Conservation (phyloP, 2,329 filamentous ascomycete genomes). For the Talaromyces verruculosus region DNA sequence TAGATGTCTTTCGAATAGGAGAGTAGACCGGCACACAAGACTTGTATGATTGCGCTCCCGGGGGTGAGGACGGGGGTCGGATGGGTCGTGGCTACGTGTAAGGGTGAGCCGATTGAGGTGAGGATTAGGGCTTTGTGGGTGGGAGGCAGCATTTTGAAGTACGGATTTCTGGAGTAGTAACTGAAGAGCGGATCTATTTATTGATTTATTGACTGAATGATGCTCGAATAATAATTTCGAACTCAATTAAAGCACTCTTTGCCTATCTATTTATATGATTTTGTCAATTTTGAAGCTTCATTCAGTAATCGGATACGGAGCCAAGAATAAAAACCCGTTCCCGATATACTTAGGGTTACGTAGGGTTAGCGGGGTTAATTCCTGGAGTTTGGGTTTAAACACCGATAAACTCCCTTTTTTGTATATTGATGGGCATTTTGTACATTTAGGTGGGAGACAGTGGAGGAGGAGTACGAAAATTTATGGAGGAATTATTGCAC, state of each 20-base stretch:
- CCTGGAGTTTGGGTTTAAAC: neutral
- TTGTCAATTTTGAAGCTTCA: neutral
- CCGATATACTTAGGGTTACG: neutral
- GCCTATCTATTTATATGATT: neutral
- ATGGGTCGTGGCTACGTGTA: neutral
- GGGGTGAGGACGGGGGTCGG: constrained; percentile 2
- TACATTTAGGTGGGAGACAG: neutral
- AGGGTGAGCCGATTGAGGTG: constrained; percentile 8
- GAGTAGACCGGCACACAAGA: constrained; percentile 4
- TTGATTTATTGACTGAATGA: neutral
- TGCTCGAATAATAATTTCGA: too few species aligned
- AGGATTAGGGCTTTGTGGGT: constrained; percentile 18
- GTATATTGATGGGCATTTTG: neutral
- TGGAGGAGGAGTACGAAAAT: neutral
- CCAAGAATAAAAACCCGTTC: neutral
- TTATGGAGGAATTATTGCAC: neutral
- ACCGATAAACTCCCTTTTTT: neutral
- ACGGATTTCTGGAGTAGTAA: neutral
- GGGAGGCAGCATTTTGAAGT: neutral
- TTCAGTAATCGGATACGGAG: neutral
- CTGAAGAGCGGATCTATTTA: neutral
- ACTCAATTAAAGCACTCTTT: too few species aligned
- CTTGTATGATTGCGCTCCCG: constrained; percentile 17
- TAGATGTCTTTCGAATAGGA: constrained; percentile 19
- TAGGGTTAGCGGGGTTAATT: neutral